Conservation (phyloP, 352 stramenopile genomes). For the Phytophthora multivora region DNA sequence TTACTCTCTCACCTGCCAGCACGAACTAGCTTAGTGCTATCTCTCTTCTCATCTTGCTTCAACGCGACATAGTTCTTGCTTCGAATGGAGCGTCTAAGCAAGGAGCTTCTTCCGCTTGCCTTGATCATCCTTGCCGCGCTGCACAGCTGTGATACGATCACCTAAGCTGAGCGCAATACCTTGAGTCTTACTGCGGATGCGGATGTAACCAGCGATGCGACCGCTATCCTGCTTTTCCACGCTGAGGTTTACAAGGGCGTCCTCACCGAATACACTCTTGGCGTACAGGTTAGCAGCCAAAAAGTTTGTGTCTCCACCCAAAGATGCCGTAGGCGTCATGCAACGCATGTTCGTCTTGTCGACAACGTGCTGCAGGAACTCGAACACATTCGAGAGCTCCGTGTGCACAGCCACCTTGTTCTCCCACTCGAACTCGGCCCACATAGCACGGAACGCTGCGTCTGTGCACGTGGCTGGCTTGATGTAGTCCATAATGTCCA, state of each 20-base stretch:
- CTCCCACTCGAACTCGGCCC: slow-evolving; percentile 99
- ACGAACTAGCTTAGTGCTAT: slow-evolving; percentile 7
- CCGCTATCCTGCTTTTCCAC: slow-evolving; percentile 99
- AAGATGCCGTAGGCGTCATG: slow-evolving; percentile 94
- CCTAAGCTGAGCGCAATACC: slow-evolving; percentile 99
- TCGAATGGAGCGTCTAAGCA: slow-evolving; percentile 45
- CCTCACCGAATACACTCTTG: slow-evolving; percentile 95
- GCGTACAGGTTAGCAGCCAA: slow-evolving; percentile 94
- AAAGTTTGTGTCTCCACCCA: slow-evolving; percentile 93
- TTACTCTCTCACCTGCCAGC: slow-evolving; percentile 17
- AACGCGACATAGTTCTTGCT: slow-evolving; percentile 21
- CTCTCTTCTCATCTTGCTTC: slow-evolving; percentile 12
- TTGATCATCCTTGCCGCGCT: slow-evolving; percentile 89
- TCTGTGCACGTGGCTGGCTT: slow-evolving; percentile 93
- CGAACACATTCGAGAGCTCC: slow-evolving; percentile 96
- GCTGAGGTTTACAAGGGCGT: slow-evolving; percentile 99
- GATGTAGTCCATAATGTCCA: slow-evolving; percentile 99
- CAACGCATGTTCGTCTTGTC: slow-evolving; percentile 99
- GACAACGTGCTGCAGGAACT: slow-evolving; percentile 99
- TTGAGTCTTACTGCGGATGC: slow-evolving; percentile 99
- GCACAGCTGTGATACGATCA: slow-evolving; percentile 98
- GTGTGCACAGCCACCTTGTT: slow-evolving; percentile 99
- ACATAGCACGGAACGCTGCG: slow-evolving; percentile 99
- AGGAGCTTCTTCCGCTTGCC: slow-evolving; percentile 85
- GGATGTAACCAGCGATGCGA: slow-evolving; percentile 98